phyloP scores from a whole-genome alignment of 352 stramenopile genomes.

The Phytopythium aichiense region DNA sequence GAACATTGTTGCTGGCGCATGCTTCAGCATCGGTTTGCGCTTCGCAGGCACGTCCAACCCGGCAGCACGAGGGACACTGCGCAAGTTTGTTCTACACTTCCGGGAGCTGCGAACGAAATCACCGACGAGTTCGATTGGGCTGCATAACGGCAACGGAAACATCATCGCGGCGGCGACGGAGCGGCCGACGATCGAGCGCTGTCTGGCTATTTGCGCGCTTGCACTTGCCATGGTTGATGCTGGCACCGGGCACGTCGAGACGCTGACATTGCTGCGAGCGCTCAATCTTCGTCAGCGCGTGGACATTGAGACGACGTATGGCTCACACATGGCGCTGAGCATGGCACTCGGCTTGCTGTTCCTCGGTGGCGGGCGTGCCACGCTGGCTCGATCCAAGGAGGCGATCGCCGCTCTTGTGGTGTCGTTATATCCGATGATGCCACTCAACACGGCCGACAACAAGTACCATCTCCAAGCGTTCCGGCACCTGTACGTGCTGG shows the following conservation, averaged over 20 bases:
- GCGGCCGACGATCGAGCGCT: conserved; percentile 91
- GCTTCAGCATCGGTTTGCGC: conserved; percentile 93
- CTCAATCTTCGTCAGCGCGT: conserved; percentile 76
- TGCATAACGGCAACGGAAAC: conserved; percentile 32
- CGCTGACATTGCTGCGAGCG: conserved; percentile 89
- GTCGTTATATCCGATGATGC: conserved; percentile 93
- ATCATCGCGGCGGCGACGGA: conserved; percentile 62
- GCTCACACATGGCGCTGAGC: conserved; percentile 94
- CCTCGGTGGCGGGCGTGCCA: conserved; percentile 92
- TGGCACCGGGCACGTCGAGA: conserved; percentile 93
- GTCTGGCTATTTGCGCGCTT: conserved; percentile 89
- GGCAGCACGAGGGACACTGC: conserved; percentile 54
- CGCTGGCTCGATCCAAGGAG: conserved; percentile 81
- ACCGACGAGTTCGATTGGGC: conserved; percentile 23
- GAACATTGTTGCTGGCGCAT: conserved; percentile 93
- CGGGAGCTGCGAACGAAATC: conserved; percentile 55
- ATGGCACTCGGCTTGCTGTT: conserved; percentile 97
- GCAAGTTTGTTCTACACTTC: conserved; percentile 70
- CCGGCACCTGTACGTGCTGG: conserved; percentile 90
- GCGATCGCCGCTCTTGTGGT: conserved; percentile 94
- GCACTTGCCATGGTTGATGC: conserved; percentile 95
- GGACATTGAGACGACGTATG: conserved; percentile 88
- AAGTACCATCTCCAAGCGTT: conserved; percentile 88
- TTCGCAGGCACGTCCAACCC: conserved; percentile 89
- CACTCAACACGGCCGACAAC: conserved; percentile 92